Evolutionary conservation across 2,329 filamentous ascomycete species (phyloP).

Genomic region (Nemania abortiva): DNA sequence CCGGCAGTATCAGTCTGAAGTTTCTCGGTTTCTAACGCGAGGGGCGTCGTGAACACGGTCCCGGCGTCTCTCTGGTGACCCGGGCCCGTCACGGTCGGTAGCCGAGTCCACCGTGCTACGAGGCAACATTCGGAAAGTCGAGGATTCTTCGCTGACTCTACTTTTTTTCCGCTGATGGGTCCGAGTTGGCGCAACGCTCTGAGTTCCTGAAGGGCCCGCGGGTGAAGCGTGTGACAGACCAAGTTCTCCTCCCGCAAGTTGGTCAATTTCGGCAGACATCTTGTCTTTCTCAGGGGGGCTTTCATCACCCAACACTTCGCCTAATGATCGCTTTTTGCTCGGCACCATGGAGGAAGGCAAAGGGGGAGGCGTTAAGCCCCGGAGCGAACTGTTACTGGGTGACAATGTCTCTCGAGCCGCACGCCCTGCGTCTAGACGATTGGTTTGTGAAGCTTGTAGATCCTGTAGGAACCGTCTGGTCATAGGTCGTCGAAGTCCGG

Average conservation of each 20-base stretch:
- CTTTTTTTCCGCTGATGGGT: constrained; percentile 26
- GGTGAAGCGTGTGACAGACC: neutral
- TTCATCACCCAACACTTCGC: constrained; percentile 45
- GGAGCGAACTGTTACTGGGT: constrained; percentile 32
- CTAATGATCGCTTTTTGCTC: constrained; percentile 43
- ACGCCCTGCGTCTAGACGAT: constrained; percentile 5
- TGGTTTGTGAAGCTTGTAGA: constrained; percentile 27
- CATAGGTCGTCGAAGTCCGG: constrained; percentile 24
- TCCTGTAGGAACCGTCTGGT: constrained; percentile 25
- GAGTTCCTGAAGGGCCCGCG: constrained; percentile 7
- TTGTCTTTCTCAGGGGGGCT: constrained; percentile 48
- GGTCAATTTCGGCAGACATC: constrained; percentile 48
- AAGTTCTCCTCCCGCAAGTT: constrained; percentile 34
- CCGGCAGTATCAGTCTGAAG: constrained; percentile 4
- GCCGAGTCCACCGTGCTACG: neutral
- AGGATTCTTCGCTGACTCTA: constrained; percentile 2
- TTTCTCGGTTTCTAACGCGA: neutral
- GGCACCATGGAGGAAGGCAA: constrained; percentile 37
- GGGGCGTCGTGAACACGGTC: constrained; percentile 10
- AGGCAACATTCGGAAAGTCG: constrained; percentile 4
- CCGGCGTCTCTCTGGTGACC: constrained; percentile 11
- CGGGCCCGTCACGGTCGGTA: neutral
- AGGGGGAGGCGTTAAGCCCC: constrained; percentile 41
- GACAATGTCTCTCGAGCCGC: constrained; percentile 23
- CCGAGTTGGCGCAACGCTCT: neutral